Evolutionary conservation across 169 alveolate genomes (phyloP).

Genomic region (Babesia gibsoni): DNA sequence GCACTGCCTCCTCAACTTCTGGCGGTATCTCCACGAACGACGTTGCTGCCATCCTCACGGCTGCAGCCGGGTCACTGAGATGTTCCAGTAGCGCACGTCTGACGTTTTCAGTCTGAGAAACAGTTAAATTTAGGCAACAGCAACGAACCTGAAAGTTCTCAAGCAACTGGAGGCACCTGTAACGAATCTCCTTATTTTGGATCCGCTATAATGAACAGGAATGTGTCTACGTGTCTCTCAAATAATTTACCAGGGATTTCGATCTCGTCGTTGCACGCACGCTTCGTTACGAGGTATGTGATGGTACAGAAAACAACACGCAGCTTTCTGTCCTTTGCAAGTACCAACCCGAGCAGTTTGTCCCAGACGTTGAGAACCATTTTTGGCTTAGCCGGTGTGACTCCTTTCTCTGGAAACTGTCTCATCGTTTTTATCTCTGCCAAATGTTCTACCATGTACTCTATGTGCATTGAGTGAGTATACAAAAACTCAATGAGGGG

Average conservation of each 20-base stretch:
- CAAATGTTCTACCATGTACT: not conserved
- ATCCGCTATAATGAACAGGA: slow-evolving; percentile 60
- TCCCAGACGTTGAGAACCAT: slow-evolving; percentile 58
- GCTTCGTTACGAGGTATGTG: slow-evolving; percentile 38
- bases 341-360: slow-evolving; percentile 43
- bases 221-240: slow-evolving; percentile 62
- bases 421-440: not conserved
- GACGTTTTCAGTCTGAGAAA: slow-evolving; percentile 4
- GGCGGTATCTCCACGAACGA: not conserved
- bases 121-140: not conserved
- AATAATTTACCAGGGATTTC: slow-evolving; percentile 61
- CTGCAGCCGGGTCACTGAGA: slow-evolving; percentile 8
- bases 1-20: not conserved
- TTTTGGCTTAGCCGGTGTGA: slow-evolving; percentile 4
- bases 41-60: slow-evolving; percentile 26
- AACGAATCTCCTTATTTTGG: slow-evolving; percentile 50
- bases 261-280: slow-evolving; percentile 64
- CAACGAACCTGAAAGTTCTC: slow-evolving; percentile 22
- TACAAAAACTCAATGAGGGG: slow-evolving; percentile 14
- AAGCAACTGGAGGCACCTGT: slow-evolving; percentile 20
- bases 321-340: slow-evolving; percentile 63
- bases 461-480: slow-evolving; percentile 20
- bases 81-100: not conserved
- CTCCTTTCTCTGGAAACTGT: not conserved
- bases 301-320: slow-evolving; percentile 54